Base-by-base conservation (phyloP, 495 filamentous ascomycete genomes). In the Peziza echinospora region DNA sequence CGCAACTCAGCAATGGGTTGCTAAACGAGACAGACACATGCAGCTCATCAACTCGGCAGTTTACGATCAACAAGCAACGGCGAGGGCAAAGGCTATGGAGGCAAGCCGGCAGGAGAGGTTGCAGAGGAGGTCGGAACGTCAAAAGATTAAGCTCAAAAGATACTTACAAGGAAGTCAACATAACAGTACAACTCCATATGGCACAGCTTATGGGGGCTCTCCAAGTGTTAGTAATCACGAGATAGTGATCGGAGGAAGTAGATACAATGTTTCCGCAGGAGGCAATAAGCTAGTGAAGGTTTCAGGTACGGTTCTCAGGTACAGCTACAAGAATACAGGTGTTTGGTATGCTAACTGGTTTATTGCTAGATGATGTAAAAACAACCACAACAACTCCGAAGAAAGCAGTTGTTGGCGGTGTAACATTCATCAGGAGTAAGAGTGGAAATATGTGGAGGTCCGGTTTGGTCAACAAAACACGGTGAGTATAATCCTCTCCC, bases 381-480 rank as follows among this genome's bases (percentile, higher is more conserved):
- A 66, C 70, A 39, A 71, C 72, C 49, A 75, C 70, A 47, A 66
- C 69, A 21, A 93, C 86, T 5, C 87, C 87, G 0, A 93, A 86
- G 62, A 70, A 70, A 59, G 72, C 82, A 23, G 67, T 67, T 4
- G 65, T 96, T 51, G 83, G 76, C 24, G 86, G 86, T 43, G 83
- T 94, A 47, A 75, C 71, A 34, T 96, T 93, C 62, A 71, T 83
- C 51, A 73, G 87, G 47, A 93, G 82, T 62, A 92, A 89, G 60
- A 80, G 79, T 53, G 87, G 87, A 45, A 96, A 96, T 47, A 71
- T 96, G 45, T 80, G 84, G 55, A 82, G 84, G 41, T 68, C 76
- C 51, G 77, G 77, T 23, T 63, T 81, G 45, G 67, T 83, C 44
- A 75, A 75, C 55, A 70, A 69, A 40, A 72, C 73, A 52, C 71